phyloP scores from a whole-genome alignment of 371 early-diverging fungal species.

The Saksenaea oblongispora region DNA sequence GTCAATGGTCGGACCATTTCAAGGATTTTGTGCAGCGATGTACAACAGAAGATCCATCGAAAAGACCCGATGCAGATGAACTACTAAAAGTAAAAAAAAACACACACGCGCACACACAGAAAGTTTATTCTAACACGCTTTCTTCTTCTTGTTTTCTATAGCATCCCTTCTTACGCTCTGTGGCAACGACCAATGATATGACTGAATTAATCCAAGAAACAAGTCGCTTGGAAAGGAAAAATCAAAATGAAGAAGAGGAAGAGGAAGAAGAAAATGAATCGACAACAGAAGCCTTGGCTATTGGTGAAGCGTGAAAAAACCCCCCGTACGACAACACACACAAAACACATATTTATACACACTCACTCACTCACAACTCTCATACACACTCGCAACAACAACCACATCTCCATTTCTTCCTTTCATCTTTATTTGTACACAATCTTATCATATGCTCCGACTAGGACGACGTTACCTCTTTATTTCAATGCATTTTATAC shows the following conservation, averaged over 20 bases:
- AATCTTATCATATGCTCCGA: not conserved
- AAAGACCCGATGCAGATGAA: conserved; percentile 41
- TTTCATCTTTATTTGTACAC: not conserved
- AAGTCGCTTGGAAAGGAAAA: conserved; percentile 15
- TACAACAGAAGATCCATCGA: conserved; percentile 20
- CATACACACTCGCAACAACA: not conserved
- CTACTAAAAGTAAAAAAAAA: conserved; percentile 41
- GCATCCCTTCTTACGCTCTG: conserved; percentile 43
- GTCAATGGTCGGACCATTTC: conserved; percentile 42
- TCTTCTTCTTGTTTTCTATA: conserved; percentile 1
- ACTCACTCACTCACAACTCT: not conserved
- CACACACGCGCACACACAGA: no score
- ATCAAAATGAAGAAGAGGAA: conserved; percentile 18
- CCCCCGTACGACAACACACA: not conserved
- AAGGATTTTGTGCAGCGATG: conserved; percentile 47
- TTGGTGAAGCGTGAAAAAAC: conserved; percentile 10
- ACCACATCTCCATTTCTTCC: not conserved
- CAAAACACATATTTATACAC: not conserved
- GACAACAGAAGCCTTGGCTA: conserved; percentile 17
- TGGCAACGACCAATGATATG: conserved; percentile 26
- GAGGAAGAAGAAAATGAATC: conserved; percentile 22
- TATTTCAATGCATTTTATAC: not conserved
- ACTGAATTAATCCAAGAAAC: conserved; percentile 27
- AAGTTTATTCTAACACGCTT: not conserved
- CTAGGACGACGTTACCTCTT: not conserved